A percentile compares a stretch with the other conserved stretches of the same genome.
Evolutionary conservation across 768 basidiomycete genomes (phyloP).

Genomic region (Lactifluus hygrophoroides): DNA sequence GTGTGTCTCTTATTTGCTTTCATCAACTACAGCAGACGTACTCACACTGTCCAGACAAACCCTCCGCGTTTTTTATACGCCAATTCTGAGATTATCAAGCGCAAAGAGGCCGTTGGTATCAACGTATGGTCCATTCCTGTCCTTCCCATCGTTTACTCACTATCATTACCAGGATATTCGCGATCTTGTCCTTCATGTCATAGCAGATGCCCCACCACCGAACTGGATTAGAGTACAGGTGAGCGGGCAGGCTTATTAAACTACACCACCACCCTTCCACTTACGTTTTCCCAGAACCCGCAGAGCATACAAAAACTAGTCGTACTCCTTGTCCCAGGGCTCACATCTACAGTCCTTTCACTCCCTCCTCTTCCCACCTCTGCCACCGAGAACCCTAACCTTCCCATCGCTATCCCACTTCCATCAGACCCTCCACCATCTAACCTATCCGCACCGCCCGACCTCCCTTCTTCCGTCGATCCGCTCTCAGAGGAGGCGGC

Average conservation of each 20-base stretch:
- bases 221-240: slow-evolving; percentile 86
- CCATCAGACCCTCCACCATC: slow-evolving; percentile 29
- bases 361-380: slow-evolving; percentile 65
- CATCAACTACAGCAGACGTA: slow-evolving; percentile 14
- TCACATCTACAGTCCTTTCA: slow-evolving; percentile 65
- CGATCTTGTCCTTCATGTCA: slow-evolving; percentile 74
- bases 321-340: slow-evolving; percentile 74
- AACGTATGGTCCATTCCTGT: slow-evolving; percentile 41
- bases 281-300: slow-evolving; percentile 46
- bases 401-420: slow-evolving; percentile 41
- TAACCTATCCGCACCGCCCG: background rate
- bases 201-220: slow-evolving; percentile 75
- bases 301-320: slow-evolving; percentile 71
- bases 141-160: background rate
- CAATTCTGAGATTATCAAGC: slow-evolving; percentile 62
- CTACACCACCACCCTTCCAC: background rate
- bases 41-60: slow-evolving; percentile 31
- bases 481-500: slow-evolving; percentile 18
- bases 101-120: slow-evolving; percentile 70
- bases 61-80: slow-evolving; percentile 76
- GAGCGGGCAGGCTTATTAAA: slow-evolving; percentile 16
- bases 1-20: slow-evolving; percentile 30
- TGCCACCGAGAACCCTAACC: slow-evolving; percentile 47
- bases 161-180: slow-evolving; percentile 61
- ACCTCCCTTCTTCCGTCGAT: slow-evolving; percentile 20